A percentile compares a stretch with the other conserved stretches of the same genome.
These are phyloP conservation scores for Salix dunnii DNA, from an alignment of 345 rosid species.

Conservation along the genomic window DNA sequence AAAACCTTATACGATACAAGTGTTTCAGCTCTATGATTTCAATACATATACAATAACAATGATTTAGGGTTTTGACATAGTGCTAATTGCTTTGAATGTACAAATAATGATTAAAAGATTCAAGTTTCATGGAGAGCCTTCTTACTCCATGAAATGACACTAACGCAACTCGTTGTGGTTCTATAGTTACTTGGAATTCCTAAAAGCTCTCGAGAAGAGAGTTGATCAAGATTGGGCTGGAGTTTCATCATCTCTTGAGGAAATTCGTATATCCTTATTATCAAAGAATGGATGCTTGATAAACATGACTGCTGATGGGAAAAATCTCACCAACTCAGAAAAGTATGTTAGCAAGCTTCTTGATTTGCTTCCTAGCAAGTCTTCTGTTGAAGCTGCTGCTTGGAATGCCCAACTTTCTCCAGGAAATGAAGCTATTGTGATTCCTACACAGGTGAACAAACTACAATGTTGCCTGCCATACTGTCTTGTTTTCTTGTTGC, in stretches of 20 bases:
- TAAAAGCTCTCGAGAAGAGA: conserved; percentile 70
- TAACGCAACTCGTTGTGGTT: conserved; percentile 16
- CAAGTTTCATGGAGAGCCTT: background rate
- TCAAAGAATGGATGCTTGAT: conserved; percentile 73
- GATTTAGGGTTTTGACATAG: background rate
- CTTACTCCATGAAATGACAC: background rate
- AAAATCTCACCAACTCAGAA: conserved; percentile 53
- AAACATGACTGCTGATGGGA: conserved; percentile 87
- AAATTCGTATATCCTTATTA: conserved; percentile 72
- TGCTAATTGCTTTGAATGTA: conserved; percentile 6
- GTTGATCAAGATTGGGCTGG: conserved; percentile 88
- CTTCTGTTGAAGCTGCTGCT: conserved; percentile 35
- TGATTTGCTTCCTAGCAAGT: conserved; percentile 71
- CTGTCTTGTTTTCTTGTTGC: background rate
- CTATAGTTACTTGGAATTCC: conserved; percentile 77
- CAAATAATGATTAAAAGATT: background rate
- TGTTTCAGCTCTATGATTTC: conserved; percentile 8
- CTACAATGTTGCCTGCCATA: background rate
- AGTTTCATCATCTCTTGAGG: conserved; percentile 84
- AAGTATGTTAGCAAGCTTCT: conserved; percentile 71
- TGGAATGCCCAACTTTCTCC: conserved; percentile 65
- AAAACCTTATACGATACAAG: background rate
- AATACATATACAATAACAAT: background rate
- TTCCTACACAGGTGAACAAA: conserved; percentile 80
- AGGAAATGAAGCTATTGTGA: conserved; percentile 81